Conservation (phyloP, 495 filamentous ascomycete species). For the Aspergillus incahuasiensis region DNA sequence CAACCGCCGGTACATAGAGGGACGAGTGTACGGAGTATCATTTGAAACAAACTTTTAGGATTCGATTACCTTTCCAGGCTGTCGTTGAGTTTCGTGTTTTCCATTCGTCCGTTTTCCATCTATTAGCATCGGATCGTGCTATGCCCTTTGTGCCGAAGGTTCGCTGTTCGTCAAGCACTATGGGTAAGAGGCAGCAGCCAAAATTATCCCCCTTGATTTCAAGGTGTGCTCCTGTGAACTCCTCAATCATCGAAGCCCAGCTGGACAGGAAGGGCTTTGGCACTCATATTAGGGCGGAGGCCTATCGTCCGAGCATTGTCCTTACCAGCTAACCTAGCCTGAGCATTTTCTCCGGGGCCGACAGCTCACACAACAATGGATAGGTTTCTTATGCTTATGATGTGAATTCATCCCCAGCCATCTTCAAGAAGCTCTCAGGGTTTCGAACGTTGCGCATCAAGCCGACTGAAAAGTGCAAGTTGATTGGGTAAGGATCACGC, state of each 20-base stretch:
- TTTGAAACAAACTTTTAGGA: neutral
- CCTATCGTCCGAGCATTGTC: neutral
- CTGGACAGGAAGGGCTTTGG: neutral
- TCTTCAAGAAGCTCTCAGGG: neutral
- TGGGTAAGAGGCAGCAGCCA: neutral
- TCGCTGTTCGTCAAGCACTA: neutral
- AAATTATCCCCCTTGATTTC: neutral
- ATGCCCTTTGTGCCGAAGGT: neutral
- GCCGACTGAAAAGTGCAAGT: neutral
- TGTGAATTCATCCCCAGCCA: neutral
- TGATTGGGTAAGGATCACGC: slow-evolving; percentile 3
- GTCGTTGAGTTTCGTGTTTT: neutral
- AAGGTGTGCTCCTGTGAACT: neutral
- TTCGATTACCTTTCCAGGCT: neutral
- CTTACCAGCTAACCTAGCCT: neutral
- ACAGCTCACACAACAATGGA: neutral
- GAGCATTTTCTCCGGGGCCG: neutral
- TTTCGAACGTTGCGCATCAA: neutral
- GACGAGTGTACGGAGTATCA: neutral
- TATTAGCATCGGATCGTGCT: neutral
- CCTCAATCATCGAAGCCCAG: neutral
- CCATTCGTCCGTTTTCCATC: neutral
- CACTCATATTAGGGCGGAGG: neutral
- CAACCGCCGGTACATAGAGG: neutral
- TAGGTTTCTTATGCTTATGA: neutral